Evolutionary conservation across 1,284 basidiomycete species (phyloP).

Genomic region (Fomitopsis palustris): DNA sequence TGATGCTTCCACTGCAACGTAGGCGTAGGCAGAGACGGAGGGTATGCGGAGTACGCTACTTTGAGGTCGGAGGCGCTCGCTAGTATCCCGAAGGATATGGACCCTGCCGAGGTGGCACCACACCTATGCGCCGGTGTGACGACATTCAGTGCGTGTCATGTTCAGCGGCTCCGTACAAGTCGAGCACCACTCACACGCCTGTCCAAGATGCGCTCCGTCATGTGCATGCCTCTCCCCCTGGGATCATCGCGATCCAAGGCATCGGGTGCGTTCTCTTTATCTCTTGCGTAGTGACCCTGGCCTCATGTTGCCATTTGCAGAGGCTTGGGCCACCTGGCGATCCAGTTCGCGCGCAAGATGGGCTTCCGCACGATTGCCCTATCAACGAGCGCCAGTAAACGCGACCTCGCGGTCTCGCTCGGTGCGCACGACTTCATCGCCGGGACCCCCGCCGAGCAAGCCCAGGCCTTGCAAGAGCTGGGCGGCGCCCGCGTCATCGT

Average conservation of each 20-base stretch:
- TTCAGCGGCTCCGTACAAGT: background rate
- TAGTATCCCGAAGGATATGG: conserved; percentile 66
- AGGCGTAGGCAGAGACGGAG: conserved; percentile 15
- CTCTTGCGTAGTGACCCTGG: background rate
- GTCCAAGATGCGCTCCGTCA: conserved; percentile 3
- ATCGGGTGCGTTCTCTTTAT: conserved; percentile 23
- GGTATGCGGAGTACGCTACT: conserved; percentile 21
- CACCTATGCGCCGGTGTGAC: conserved; percentile 68
- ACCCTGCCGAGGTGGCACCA: conserved; percentile 74
- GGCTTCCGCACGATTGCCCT: conserved; percentile 28
- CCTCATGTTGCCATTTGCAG: conserved; percentile 8
- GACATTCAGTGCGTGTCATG: conserved; percentile 18
- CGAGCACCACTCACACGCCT: background rate
- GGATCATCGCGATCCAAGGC: conserved; percentile 28
- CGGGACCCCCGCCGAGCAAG: conserved; percentile 21
- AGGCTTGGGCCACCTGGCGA: conserved; percentile 30
- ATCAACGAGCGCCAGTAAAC: conserved; percentile 25
- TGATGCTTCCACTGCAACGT: background rate
- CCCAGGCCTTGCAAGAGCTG: conserved; percentile 21
- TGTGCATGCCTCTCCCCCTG: conserved; percentile 20
- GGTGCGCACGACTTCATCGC: conserved; percentile 29
- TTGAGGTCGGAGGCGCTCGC: conserved; percentile 46
- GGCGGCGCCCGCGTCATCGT: conserved; percentile 28
- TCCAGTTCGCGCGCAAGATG: conserved; percentile 28
- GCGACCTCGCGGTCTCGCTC: conserved; percentile 23